Conservation (phyloP, 2,329 filamentous ascomycete species). For the Dactylellina leptospora region DNA sequence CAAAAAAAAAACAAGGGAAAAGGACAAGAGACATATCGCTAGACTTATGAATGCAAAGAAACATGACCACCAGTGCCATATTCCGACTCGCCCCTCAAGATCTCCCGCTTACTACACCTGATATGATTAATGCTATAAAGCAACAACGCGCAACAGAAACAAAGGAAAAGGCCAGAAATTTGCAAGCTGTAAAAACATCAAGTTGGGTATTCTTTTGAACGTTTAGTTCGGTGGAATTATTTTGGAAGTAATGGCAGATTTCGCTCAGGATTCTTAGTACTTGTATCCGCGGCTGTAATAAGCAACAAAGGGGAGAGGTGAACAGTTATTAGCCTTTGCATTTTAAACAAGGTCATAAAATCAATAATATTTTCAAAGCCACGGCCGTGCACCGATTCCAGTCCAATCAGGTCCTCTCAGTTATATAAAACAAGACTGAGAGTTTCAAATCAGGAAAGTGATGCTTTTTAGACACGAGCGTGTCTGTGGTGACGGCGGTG, state of each 20-base stretch:
- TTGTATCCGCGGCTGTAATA: constrained; percentile 39
- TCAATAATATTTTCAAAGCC: neutral
- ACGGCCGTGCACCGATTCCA: constrained; percentile 23
- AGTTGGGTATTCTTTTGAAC: constrained; percentile 7
- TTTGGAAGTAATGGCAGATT: neutral
- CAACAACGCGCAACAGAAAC: neutral
- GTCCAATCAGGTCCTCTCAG: neutral
- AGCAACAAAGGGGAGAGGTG: constrained; percentile 5
- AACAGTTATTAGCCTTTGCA: constrained; percentile 17
- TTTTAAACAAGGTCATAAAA: constrained; percentile 3
- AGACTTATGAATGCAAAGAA: constrained; percentile 3
- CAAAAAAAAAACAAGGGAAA: neutral
- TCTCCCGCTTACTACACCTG: neutral
- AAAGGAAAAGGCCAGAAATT: constrained; percentile 11
- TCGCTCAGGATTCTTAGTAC: constrained; percentile 13
- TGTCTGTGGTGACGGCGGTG: constrained; percentile 51
- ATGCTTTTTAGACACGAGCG: constrained; percentile 32
- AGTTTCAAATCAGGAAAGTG: neutral
- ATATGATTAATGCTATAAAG: neutral
- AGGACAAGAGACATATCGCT: constrained; percentile 5
- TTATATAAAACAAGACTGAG: neutral
- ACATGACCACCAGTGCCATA: constrained; percentile 43
- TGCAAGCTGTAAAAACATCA: neutral
- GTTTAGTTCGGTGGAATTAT: neutral
- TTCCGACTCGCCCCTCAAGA: constrained; percentile 4